Conservation (phyloP, 208 protist genomes). For the Tritrichomonas foetus region DNA sequence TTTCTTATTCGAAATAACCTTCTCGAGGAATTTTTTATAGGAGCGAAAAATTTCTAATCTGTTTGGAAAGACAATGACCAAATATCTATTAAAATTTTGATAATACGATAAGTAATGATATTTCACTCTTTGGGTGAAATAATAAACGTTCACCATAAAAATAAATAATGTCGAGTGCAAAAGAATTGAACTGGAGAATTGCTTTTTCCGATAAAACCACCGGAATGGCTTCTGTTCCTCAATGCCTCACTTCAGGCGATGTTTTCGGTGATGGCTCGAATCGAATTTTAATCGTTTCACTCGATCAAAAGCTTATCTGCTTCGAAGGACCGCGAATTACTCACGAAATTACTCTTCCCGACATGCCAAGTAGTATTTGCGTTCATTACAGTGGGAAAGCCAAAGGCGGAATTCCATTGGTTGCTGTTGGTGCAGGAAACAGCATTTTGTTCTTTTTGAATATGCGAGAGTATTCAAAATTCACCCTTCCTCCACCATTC, state of each 20-base stretch:
- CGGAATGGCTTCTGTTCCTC: background rate
- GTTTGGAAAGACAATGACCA: no score
- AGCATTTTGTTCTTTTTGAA: slow-evolving; percentile 34
- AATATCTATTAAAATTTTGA: no score
- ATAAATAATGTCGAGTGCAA: background rate
- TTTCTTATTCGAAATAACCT: no score
- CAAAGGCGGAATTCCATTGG: background rate
- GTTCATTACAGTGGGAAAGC: background rate
- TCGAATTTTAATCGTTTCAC: slow-evolving; percentile 11
- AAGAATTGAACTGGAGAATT: slow-evolving; percentile 17
- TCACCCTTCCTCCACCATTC: slow-evolving; percentile 6
- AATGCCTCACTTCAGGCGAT: background rate
- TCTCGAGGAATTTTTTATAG: no score
- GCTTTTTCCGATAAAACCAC: slow-evolving; percentile 40
- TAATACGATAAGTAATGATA: no score
- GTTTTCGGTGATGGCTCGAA: background rate
- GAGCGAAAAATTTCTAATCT: no score
- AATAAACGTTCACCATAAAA: no score
- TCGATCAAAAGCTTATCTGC: slow-evolving; percentile 34
- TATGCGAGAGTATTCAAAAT: slow-evolving; percentile 2
- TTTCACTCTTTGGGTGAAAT: no score
- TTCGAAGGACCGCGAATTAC: slow-evolving; percentile 19
- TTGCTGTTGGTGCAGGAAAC: slow-evolving; percentile 3
- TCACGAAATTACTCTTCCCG: slow-evolving; percentile 25
- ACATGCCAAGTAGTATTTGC: slow-evolving; percentile 26